Conservation (phyloP, 129 eudicot genomes). For the Escallonia herrerae region DNA sequence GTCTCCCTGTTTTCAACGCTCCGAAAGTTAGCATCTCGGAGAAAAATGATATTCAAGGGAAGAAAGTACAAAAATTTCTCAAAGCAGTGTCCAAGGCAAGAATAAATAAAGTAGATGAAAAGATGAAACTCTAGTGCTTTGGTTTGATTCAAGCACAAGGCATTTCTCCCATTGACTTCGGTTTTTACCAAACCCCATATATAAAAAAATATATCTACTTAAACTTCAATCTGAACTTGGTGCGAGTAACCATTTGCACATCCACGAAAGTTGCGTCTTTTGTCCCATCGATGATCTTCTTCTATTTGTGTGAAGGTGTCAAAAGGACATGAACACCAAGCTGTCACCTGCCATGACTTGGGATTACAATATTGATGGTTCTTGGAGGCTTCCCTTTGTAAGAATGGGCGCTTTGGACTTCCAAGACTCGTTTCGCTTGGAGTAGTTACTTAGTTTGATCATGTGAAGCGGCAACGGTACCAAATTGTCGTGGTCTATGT, state of each 20-base stretch:
- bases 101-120: background rate
- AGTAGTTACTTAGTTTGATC: slow-evolving; percentile 9
- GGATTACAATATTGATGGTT: background rate
- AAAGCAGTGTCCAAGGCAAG: no score
- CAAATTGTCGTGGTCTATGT: background rate
- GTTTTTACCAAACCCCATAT: slow-evolving; percentile 19
- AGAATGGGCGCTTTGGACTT: slow-evolving; percentile 4
- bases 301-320: slow-evolving; percentile 4
- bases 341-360: slow-evolving; percentile 19
- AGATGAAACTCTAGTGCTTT: background rate
- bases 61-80: background rate
- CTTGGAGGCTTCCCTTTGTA: slow-evolving; percentile 21
- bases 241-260: background rate
- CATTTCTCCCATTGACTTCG: slow-evolving; percentile 25
- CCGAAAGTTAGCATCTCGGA: background rate
- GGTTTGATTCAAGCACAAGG: background rate
- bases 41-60: background rate
- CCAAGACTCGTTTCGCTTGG: background rate
- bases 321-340: slow-evolving; percentile 12
- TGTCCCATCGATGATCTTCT: slow-evolving; percentile 18
- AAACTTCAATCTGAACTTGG: no score
- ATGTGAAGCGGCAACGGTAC: slow-evolving; percentile 2
- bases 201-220: background rate
- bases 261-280: background rate
- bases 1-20: background rate